phyloP scores from a whole-genome alignment of 2,329 filamentous ascomycete species.

The Colletotrichum tofieldiae region DNA sequence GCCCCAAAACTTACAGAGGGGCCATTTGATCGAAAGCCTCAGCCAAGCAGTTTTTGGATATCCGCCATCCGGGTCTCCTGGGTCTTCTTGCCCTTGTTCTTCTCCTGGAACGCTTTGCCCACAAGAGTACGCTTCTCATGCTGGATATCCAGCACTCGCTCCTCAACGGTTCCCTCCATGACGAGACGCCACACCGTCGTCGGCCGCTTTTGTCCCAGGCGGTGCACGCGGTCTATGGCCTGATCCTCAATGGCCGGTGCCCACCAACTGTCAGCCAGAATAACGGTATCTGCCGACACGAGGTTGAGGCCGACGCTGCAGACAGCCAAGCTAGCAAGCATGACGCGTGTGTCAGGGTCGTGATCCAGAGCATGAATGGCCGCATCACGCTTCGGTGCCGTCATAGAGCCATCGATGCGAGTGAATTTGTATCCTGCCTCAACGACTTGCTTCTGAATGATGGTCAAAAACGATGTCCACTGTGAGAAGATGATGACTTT shows the following conservation, averaged over 20 bases:
- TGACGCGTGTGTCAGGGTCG: conserved; percentile 78
- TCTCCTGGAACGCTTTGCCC: conserved; percentile 84
- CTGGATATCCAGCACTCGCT: conserved; percentile 85
- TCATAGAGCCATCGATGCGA: conserved; percentile 88
- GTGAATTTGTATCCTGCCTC: conserved; percentile 74
- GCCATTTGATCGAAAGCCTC: background rate
- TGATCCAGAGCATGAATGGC: conserved; percentile 78
- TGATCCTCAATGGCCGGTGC: conserved; percentile 94
- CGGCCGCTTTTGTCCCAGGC: conserved; percentile 84
- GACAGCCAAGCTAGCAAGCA: conserved; percentile 87
- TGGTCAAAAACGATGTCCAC: conserved; percentile 82
- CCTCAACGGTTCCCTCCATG: conserved; percentile 86
- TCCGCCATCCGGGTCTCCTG: conserved; percentile 73
- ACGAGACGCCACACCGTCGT: conserved; percentile 87
- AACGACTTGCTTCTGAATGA: conserved; percentile 79
- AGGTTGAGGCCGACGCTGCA: conserved; percentile 91
- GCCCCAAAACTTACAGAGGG: background rate
- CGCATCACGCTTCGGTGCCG: conserved; percentile 77
- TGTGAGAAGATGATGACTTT: conserved; percentile 84
- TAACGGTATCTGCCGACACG: conserved; percentile 87
- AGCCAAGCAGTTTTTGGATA: conserved; percentile 64
- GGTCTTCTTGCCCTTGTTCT: conserved; percentile 68
- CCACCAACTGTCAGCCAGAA: conserved; percentile 90
- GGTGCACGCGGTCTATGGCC: conserved; percentile 89
- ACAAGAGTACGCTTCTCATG: conserved; percentile 84